Evolutionary conservation across 2,329 filamentous ascomycete genomes (phyloP), one percentile per base, ranked within the genome.

Genomic region (Phialophora tarda): DNA sequence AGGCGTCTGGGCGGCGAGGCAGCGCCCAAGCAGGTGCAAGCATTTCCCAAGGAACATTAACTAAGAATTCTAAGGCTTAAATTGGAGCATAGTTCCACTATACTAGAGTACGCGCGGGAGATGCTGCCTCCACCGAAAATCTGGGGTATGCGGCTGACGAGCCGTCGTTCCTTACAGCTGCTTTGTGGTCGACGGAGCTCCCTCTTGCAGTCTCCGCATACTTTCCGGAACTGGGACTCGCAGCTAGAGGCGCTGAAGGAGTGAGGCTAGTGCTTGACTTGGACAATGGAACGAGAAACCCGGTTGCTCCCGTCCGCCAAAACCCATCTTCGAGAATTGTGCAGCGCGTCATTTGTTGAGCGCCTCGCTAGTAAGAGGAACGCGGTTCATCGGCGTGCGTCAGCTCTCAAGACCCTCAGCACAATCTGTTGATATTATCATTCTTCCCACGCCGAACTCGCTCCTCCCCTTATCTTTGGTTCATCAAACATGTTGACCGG

Each of bases 221-320:
- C 32, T 28, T 28, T 41, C 14, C 30, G 30, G 28, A 21, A 60
- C 34, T 38, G 24, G 28, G 47, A 38, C 28, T 24, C 21, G n/a
- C 14, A 34, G 47, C 48, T 32, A 51, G 28, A 54, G n/a, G 32
- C 47, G 47, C 48, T 23, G 50, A 21, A 28, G 48, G 12, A 23
- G 8, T 26, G 21, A 28, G 57, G 10, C 59, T 61, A 61, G 30
- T 7, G 48, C 48, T 61, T 12, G 48, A 54, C 23, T 8, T 14
- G 59, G 48, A 34, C 4, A 61, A 38, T 28, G 47, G 30, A 21
- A 32, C 44, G 59, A 61, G 59, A 59, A 59, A 28, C 12, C 12
- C 55, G 55, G 30, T 17, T 24, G 34, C 32, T 44, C 32, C 55
- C 55, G 55, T 47, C n/a, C 38, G 48, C 48, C 57, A 5, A 24